Percentiles rank a stretch among this genome's conserved stretches.
phyloP scores from a whole-genome alignment of 2,329 filamentous ascomycete genomes.

The Epichloe coenophiala region DNA sequence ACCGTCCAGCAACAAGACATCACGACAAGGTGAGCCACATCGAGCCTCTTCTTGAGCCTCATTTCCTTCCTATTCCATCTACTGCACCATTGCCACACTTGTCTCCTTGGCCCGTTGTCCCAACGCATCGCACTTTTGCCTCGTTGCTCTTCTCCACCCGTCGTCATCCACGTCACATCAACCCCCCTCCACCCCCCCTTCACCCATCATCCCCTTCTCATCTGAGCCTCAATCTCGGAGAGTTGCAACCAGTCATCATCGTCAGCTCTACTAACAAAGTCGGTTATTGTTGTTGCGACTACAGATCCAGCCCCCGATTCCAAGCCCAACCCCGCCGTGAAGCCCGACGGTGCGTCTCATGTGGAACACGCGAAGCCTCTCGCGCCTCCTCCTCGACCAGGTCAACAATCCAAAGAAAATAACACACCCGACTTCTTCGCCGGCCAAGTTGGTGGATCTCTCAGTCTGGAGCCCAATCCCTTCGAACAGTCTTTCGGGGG shows the following conservation, averaged over 20 bases:
- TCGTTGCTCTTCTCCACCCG: neutral
- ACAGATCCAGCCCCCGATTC: conserved; percentile 30
- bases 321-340: conserved; percentile 32
- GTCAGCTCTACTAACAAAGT: conserved; percentile 9
- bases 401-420: conserved; percentile 30
- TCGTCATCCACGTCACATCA: conserved; percentile 1
- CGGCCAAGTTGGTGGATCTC: conserved; percentile 36
- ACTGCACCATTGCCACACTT: neutral
- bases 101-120: neutral
- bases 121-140: conserved; percentile 3
- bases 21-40: conserved; percentile 28
- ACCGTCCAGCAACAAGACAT: conserved; percentile 28
- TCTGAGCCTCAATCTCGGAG: neutral
- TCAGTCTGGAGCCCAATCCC: conserved; percentile 81
- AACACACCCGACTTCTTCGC: conserved; percentile 60
- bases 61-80: neutral
- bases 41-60: conserved; percentile 7
- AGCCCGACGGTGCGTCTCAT: conserved; percentile 38
- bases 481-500: conserved; percentile 88
- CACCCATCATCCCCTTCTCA: neutral
- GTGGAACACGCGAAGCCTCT: conserved; percentile 50
- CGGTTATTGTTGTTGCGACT: conserved; percentile 6
- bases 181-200: neutral
- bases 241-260: neutral
- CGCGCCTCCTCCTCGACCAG: conserved; percentile 56